Base-by-base conservation (phyloP, 495 filamentous ascomycete genomes). In the Xylaria scruposa region DNA sequence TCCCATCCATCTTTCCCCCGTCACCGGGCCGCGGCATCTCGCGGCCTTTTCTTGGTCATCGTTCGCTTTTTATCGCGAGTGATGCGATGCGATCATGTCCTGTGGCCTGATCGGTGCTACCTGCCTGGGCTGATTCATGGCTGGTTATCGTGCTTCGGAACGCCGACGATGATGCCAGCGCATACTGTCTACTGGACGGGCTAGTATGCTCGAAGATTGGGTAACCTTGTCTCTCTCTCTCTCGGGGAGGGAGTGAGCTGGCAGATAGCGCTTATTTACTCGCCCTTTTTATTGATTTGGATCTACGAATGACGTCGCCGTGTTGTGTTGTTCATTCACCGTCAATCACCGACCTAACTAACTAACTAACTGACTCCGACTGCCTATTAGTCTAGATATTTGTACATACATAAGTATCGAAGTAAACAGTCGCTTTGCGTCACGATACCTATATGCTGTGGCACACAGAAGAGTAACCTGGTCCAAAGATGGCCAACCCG, bases 11-110 rank as follows among this genome's bases (percentile, higher is more conserved):
- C 21, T 38, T 12, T 3, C 15, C 9, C 8, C 58, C 33, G 58
- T 33, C 58, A 60, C 58, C 58, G 36, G 60, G 38, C 38, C 58
- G 38, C 58, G 58, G 58, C n/a, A 31, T 59, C 17, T 60, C 58
- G 58, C 58, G 33, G 17, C 31, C 15, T n/a, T 60, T 21, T 49
- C 9, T 12, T 9, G 58, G 58, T 38, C 33, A 38, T 40, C 58
- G 31, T 38, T 60, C 58, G 58, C 58, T 60, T 60, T 38, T 36
- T 1, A 10, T 60, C 58, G 19, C 58, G 31, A 60, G 58, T 60
- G 58, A 60, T 60, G 58, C 54, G 54, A 59, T 31, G 29, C 54
- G 29, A n/a, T 31, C 15, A 17, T 59, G 15, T 60, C 58, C 58
- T 40, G 31, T 60, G 58, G 58, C 33, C 58, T 60, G 58, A 63